Evolutionary conservation across 2,329 filamentous ascomycete species (phyloP).

Genomic region (Microcera coccophila): DNA sequence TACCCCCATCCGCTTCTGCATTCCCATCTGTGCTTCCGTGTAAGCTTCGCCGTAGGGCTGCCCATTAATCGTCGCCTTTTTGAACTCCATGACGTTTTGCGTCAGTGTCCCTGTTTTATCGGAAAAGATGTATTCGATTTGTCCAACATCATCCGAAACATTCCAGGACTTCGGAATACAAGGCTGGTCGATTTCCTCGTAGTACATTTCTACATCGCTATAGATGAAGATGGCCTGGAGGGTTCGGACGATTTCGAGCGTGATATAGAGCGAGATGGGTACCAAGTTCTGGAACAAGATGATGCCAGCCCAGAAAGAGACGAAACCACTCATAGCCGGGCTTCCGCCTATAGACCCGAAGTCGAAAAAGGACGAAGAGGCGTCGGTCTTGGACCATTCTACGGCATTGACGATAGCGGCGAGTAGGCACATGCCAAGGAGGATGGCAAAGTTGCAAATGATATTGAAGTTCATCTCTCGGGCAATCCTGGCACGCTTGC

Average conservation of each 20-base stretch:
- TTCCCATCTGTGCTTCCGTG: constrained; percentile 92
- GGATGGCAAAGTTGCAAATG: constrained; percentile 88
- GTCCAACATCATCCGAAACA: constrained; percentile 94
- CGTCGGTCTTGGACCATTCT: constrained; percentile 70
- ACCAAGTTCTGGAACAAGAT: constrained; percentile 99
- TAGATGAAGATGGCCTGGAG: constrained; percentile 96
- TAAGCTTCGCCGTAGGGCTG: constrained; percentile 95
- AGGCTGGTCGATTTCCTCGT: constrained; percentile 87
- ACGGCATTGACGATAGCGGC: constrained; percentile 81
- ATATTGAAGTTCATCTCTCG: constrained; percentile 97
- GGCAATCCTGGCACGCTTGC: constrained; percentile 85
- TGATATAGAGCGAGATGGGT: constrained; percentile 96
- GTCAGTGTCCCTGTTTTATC: constrained; percentile 97
- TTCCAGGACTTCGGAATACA: constrained; percentile 99
- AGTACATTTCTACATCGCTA: constrained; percentile 95
- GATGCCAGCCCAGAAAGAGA: constrained; percentile 93
- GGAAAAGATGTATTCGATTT: constrained; percentile 99
- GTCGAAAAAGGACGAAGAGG: constrained; percentile 78
- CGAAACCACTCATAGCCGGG: constrained; percentile 78
- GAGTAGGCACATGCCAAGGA: constrained; percentile 85
- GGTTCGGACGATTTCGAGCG: constrained; percentile 90
- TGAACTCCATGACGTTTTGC: constrained; percentile 99
- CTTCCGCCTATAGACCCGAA: constrained; percentile 75
- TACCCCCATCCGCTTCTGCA: constrained; percentile 87
- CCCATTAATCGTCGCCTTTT: constrained; percentile 96